Evolutionary conservation across 495 filamentous ascomycete genomes (phyloP), one percentile per base, ranked within the genome.

Genomic region (Penicillium mononematosum): DNA sequence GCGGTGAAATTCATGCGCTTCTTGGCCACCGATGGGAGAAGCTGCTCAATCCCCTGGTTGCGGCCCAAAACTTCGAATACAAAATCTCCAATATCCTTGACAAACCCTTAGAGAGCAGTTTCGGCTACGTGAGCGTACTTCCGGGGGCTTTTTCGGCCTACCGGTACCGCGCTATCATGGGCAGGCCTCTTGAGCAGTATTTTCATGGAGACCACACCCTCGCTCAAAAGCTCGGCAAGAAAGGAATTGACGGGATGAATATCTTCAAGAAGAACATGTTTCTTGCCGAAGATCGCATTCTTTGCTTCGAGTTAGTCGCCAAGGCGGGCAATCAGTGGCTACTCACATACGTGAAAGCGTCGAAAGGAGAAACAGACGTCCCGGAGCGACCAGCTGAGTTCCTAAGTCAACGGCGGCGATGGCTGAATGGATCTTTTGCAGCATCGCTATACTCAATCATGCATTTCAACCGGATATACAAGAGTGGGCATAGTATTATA

Each of bases 191-290:
- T 1, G 93, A 97, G 65, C 94, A 98, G 74, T 98, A 98, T 70
- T 98, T 98, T 81, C 93, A 97, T 68, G 94, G 94, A 79, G 94
- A 98, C 68, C 91, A 97, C 70, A 98, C 92, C 0, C 85, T 97
- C 14, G 92, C 94, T 52, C 92, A 92, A 74, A 83, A 89, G 53
- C 83, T 96, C 48, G 91, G 91, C 39, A 94, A 96, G 74, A 98
- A 98, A 80, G 94, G 94, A 75, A 96, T 98, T 65, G 94, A 98
- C 69, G 94, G 92, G 58, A 98, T 98, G 94, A 97, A 96, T 70
- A 98, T 98, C 61, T 98, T 98, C 84, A 98, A 98, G 80, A 98
- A 98, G 83, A 98, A 98, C 81, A 98, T 98, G 94, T 98, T 98
- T 80, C 90, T 98, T 77, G 94, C 94, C 67, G 94, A 98, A 75